A percentile compares a stretch with the other conserved stretches of the same genome.
Conservation (phyloP, 208 protist species). For the Leishmania aethiopica region DNA sequence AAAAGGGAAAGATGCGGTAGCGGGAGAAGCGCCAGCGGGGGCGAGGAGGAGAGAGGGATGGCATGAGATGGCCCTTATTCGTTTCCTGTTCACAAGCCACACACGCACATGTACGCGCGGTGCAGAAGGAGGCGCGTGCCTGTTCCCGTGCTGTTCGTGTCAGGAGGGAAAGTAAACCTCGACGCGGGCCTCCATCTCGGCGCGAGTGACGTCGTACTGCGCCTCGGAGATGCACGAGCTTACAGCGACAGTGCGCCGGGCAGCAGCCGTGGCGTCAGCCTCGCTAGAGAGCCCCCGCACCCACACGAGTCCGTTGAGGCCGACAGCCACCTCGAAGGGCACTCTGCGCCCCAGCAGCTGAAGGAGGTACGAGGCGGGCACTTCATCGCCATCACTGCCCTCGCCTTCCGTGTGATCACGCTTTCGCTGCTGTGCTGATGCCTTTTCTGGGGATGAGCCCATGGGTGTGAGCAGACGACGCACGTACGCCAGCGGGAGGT, state of each 20-base stretch:
- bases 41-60: background rate
- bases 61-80: background rate
- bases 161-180: conserved; percentile 59
- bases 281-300: conserved; percentile 61
- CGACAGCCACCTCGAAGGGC: conserved; percentile 78
- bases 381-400: conserved; percentile 10
- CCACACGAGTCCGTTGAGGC: conserved; percentile 85
- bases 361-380: conserved; percentile 67
- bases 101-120: background rate
- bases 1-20: background rate
- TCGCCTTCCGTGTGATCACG: conserved; percentile 24
- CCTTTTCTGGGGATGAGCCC: background rate
- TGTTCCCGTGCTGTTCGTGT: background rate
- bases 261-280: conserved; percentile 45
- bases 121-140: background rate
- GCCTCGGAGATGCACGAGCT: conserved; percentile 73
- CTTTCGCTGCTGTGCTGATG: conserved; percentile 11
- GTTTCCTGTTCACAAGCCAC: background rate
- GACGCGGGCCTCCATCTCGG: conserved; percentile 79
- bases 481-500: conserved; percentile 67
- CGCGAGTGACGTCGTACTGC: conserved; percentile 63
- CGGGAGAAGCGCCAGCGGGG: background rate
- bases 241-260: conserved; percentile 73
- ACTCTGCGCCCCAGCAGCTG: conserved; percentile 55
- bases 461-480: conserved; percentile 56